Percentiles rank a stretch among this genome's conserved stretches.
Evolutionary conservation across 2,329 filamentous ascomycete genomes (phyloP).

Genomic region (Colletotrichum eleusines): DNA sequence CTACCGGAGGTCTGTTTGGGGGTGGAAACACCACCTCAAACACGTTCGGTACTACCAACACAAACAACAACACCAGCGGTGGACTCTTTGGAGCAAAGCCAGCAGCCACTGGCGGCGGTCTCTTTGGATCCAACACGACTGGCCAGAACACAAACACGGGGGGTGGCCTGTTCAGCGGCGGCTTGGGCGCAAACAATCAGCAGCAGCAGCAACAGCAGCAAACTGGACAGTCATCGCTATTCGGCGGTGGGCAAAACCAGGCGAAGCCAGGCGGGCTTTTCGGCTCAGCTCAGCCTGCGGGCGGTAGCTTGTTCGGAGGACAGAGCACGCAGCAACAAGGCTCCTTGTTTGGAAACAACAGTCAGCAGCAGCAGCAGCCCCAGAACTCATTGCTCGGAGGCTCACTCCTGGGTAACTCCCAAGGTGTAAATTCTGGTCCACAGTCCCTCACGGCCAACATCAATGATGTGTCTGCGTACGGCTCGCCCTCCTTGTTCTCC

Average conservation of each 20-base stretch:
- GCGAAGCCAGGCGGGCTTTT: constrained; percentile 69
- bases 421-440: constrained; percentile 62
- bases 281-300: constrained; percentile 57
- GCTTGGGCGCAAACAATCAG: constrained; percentile 47
- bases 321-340: constrained; percentile 60
- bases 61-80: constrained; percentile 49
- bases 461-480: constrained; percentile 88
- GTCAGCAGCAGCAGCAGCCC: constrained; percentile 65
- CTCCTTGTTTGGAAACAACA: constrained; percentile 60
- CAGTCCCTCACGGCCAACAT: constrained; percentile 79
- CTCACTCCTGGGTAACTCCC: constrained; percentile 71
- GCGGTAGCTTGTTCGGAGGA: constrained; percentile 67
- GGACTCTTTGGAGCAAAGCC: constrained; percentile 59
- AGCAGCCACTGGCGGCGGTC: constrained; percentile 55
- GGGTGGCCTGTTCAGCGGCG: constrained; percentile 67
- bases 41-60: constrained; percentile 60
- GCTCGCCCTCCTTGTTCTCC: constrained; percentile 86
- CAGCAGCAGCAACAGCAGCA: constrained; percentile 56
- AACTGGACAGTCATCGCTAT: constrained; percentile 58
- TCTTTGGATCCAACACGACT: constrained; percentile 58
- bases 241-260: constrained; percentile 65
- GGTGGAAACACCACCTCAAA: constrained; percentile 52
- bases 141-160: constrained; percentile 48
- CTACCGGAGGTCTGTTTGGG: constrained; percentile 55
- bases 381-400: constrained; percentile 55